Conservation (phyloP, 345 rosid genomes). For the Camelina hispida region DNA sequence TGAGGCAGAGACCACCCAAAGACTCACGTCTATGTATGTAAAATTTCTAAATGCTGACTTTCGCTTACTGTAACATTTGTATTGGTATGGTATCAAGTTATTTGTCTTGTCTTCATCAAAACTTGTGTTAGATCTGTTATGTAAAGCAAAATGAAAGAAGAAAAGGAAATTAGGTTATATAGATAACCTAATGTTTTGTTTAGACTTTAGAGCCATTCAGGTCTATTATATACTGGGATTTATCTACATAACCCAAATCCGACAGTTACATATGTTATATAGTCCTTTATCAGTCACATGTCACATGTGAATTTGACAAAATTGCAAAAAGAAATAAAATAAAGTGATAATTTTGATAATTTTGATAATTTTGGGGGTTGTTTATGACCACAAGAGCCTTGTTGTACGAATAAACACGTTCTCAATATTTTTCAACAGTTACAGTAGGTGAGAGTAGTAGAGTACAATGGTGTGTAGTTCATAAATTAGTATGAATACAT, state of each 20-base stretch:
- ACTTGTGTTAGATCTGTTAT: constrained; percentile 7
- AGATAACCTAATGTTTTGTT: neutral
- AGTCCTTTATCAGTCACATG: neutral
- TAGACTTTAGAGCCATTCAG: neutral
- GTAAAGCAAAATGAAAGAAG: neutral
- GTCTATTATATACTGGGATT: neutral
- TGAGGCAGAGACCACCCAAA: constrained; percentile 23
- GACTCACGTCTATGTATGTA: constrained; percentile 32
- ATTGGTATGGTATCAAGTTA: constrained; percentile 32
- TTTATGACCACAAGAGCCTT: neutral
- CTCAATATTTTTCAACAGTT: neutral
- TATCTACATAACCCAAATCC: neutral
- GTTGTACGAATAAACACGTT: constrained; percentile 4
- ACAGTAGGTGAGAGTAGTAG: neutral
- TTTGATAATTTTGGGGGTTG: neutral
- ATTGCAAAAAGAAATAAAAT: neutral
- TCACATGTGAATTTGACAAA: neutral
- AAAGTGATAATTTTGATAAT: no score
- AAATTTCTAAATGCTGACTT: constrained; percentile 15
- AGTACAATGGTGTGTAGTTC: neutral
- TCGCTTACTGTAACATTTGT: constrained; percentile 33
- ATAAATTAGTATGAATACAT: no score
- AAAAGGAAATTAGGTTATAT: neutral
- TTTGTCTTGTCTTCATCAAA: constrained; percentile 12
- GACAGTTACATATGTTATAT: neutral